Base-by-base conservation (phyloP, 305 asterid genomes). In the Fraxinus latifolia region DNA sequence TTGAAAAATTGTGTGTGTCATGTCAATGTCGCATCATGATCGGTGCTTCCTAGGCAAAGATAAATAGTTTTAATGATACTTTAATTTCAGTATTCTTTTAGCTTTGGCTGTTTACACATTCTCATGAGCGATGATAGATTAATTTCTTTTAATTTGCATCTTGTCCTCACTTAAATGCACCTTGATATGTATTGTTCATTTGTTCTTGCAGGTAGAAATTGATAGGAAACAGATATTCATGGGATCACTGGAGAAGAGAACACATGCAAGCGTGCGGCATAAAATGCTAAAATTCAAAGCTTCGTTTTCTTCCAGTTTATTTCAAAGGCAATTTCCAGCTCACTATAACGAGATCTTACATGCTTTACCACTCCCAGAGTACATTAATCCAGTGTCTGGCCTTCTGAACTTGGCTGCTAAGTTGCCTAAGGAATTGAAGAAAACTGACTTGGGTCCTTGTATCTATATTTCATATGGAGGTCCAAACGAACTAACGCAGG, bases 321-420 rank as follows among this genome's bases (percentile, higher is more conserved):
- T 94, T 85, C 87, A 83, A 85, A 93, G 93, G 87, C 94, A 93
- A 78, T 94, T 94, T 82, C 98, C 99, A 11, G 82, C 83, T 72
- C 97, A 93, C 88, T 90, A 90, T 87, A 89, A 88, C 68, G 97
- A 91, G 88, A 85, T 93, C 84, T 82, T 92, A 87, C 89, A 85
- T 81, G 85, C 91, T 73, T 87, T 96, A 79, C 99, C 99, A 4
- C 94, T 96, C 80, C 93, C 91, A 81, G 95, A 94, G 86, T 96
- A 94, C 83, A 79, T 89, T 85, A 90, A 91, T 88, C 97, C 98
- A 44, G 80, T 87, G 55, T 91, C 92, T 75, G 98, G 99, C 86
- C 89, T 88, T 86, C 87, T 96, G 87, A 96, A 94, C 87, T 85
- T 96, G 86, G 91, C 95, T 73, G 83, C 86, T 85, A 94, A 91